phyloP scores from a whole-genome alignment of 2,329 filamentous ascomycete species.

The Madurella fahalii region DNA sequence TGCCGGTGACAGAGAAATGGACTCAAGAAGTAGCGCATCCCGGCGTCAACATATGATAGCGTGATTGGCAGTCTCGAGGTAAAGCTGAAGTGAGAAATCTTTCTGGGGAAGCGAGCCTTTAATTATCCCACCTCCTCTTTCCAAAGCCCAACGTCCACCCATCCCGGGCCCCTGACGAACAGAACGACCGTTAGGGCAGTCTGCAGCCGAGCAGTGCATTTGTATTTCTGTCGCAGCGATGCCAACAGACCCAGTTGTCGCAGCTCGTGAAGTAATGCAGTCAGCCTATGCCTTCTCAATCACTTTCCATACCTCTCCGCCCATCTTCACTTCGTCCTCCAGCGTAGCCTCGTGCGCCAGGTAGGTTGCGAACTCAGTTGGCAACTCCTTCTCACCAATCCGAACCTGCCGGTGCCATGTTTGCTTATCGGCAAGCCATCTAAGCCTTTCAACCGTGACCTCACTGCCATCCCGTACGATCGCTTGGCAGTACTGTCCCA shows the following conservation, averaged over 20 bases:
- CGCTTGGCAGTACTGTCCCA: constrained; percentile 18
- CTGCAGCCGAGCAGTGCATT: too few species aligned
- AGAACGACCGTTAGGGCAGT: too few species aligned
- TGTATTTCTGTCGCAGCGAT: too few species aligned
- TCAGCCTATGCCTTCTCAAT: constrained; percentile 22
- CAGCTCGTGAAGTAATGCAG: too few species aligned
- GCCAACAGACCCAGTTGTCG: too few species aligned
- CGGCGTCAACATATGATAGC: constrained; percentile 35
- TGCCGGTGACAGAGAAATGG: constrained; percentile 47
- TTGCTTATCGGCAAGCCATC: constrained; percentile 8
- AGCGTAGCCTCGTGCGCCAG: constrained; percentile 2
- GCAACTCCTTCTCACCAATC: constrained; percentile 9
- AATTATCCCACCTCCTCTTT: background rate
- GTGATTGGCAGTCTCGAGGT: background rate
- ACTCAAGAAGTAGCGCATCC: constrained; percentile 27
- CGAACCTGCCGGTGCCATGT: constrained; percentile 5
- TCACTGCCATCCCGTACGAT: constrained; percentile 10
- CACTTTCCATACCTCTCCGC: constrained; percentile 15
- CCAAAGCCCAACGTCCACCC: background rate
- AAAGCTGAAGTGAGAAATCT: background rate
- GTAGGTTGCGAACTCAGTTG: constrained; percentile 10
- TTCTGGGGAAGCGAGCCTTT: background rate
- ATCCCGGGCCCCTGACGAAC: too few species aligned
- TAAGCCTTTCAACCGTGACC: constrained; percentile 11
- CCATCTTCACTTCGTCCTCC: constrained; percentile 10